Percentiles rank a stretch among this genome's conserved stretches.
Conservation (phyloP, 1,139 yeast genomes). For the Yamadazyma triangularis region DNA sequence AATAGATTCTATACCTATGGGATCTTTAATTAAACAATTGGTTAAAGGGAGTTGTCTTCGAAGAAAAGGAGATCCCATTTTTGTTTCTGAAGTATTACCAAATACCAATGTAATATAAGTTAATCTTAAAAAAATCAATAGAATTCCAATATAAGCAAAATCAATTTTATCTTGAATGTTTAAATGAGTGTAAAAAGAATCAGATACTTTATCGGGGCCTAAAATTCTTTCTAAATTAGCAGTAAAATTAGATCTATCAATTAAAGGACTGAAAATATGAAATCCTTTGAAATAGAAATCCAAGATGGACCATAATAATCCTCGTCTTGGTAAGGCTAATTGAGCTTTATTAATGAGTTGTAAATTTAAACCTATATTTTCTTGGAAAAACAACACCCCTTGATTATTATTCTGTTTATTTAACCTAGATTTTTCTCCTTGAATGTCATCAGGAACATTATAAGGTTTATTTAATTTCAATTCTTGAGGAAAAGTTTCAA, state of each 20-base stretch:
- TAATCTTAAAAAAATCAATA: conserved; percentile 18
- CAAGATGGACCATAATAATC: conserved; percentile 43
- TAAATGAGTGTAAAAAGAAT: conserved; percentile 5
- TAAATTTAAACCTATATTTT: neutral
- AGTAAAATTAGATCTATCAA: conserved; percentile 37
- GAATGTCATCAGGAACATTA: no score
- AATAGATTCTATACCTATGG: conserved; percentile 27
- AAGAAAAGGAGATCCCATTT: no score
- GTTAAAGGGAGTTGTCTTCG: no score
- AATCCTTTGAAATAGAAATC: conserved; percentile 40
- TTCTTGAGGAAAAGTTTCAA: neutral
- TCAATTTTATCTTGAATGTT: conserved; percentile 12
- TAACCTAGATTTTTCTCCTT: neutral
- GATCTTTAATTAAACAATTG: conserved; percentile 3
- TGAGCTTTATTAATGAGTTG: no score
- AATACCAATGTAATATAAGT: conserved; percentile 15
- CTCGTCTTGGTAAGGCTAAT: conserved; percentile 5
- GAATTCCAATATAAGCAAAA: conserved; percentile 19
- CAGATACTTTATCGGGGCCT: conserved; percentile 17
- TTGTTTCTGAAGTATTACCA: neutral
- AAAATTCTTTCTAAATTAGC: conserved; percentile 17
- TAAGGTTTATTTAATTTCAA: no score
- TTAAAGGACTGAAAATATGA: conserved; percentile 43
- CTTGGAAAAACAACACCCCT: neutral
- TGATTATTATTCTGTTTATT: neutral